Base-by-base conservation (phyloP, 225 moss, liverwort and hornwort species). In the Physcomitrium patens region DNA sequence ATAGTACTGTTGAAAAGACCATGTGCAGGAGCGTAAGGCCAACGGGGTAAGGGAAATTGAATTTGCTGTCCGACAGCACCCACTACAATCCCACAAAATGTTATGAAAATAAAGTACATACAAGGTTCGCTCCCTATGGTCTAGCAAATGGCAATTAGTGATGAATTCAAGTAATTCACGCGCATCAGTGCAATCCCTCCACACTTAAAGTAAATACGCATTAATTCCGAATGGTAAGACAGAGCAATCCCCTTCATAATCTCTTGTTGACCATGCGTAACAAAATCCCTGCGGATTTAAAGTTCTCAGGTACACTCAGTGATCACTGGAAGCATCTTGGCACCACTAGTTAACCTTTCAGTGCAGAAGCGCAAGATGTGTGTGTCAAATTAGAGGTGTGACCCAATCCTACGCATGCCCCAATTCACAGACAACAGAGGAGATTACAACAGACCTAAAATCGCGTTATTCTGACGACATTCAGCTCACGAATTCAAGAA, bases 31-130 rank as follows among this genome's bases (percentile, higher is more conserved):
- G 86, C 54, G 89, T 89, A 23, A 89, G 77, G 12, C 89, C 80
- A 20, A 89, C 81, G n/a, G 89, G 89, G 48, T 86, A 89, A 57
- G 89, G 89, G 20, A 86, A 89, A 81, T 79, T 89, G 50, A 86
- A 83, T 69, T 77, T 78, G 63, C 83, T 83, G 67, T 84, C 84
- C 54, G 87, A 87, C 23, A 87, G 61, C 85, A 87, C 87, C 87
- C 87, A 87, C 87, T 87, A 27, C 37, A 59, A 57, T 67, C 60
- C 79, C 77, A 71, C 55, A 49, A 26, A 10, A 66, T 37, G 63
- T 56, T 48, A 15, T 9, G 2, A 56, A 70, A 66, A 74, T 77
- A 65, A 77, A 60, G 65, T 80, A 47, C 1, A 20, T 6, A 43
- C 45, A 43, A 17, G 45, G 26, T 11, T 23, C 23, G 43, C n/a